A percentile compares a stretch with the other conserved stretches of the same genome.
Conservation (phyloP, 2,329 filamentous ascomycete genomes). For the Zelopaecilomyces penicillatus region DNA sequence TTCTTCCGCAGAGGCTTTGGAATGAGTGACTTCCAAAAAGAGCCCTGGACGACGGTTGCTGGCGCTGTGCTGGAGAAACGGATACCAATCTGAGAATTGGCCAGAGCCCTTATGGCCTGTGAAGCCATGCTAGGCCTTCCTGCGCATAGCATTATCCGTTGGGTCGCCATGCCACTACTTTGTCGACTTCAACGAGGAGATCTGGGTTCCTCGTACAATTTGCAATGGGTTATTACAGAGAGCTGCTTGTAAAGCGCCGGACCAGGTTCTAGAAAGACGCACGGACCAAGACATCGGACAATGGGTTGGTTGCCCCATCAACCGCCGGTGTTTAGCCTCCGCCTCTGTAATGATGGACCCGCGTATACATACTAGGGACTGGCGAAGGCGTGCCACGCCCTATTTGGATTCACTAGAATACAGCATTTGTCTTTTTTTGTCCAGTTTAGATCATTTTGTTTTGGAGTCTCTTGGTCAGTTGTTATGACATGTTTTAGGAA, state of each 20-base stretch:
- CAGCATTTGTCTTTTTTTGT: slow-evolving; percentile 14
- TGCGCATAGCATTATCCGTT: background rate
- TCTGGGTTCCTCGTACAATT: no score
- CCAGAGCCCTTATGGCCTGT: background rate
- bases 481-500: slow-evolving; percentile 26
- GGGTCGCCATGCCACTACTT: slow-evolving; percentile 7
- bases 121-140: slow-evolving; percentile 1
- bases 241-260: no score
- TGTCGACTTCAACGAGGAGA: no score
- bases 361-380: background rate
- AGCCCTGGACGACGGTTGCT: slow-evolving; percentile 45
- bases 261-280: no score
- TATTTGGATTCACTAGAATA: slow-evolving; percentile 10
- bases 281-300: background rate
- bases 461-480: slow-evolving; percentile 12
- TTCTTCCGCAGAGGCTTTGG: slow-evolving; percentile 55
- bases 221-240: no score
- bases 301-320: slow-evolving; percentile 27
- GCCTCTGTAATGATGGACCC: slow-evolving; percentile 1
- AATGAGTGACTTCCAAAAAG: slow-evolving; percentile 62
- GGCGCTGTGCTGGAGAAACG: slow-evolving; percentile 30
- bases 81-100: slow-evolving; percentile 5
- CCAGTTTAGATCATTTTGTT: slow-evolving; percentile 15
- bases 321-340: slow-evolving; percentile 26
- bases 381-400: background rate